Conservation (phyloP, 148 eudicot genomes). For the Vaccinium corymbosum region DNA sequence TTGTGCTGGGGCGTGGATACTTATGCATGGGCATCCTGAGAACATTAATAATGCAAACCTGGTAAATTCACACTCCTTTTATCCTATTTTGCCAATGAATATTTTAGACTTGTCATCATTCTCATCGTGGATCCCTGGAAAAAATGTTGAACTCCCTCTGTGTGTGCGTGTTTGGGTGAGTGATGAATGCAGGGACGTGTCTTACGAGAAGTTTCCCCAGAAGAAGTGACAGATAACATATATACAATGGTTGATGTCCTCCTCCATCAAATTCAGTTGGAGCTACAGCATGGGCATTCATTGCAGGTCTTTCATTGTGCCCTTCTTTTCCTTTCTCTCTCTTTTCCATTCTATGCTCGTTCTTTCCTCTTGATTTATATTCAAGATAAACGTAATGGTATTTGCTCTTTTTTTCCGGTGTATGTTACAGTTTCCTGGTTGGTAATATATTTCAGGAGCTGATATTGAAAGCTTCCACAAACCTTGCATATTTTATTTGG, state of each 20-base stretch:
- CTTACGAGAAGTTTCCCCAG: conserved; percentile 90
- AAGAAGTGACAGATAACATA: conserved; percentile 96
- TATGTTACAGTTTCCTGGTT: conserved; percentile 3
- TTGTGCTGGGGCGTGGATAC: conserved; percentile 98
- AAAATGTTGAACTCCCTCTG: background rate
- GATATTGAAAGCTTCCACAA: conserved; percentile 69
- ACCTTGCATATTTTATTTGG: conserved; percentile 82
- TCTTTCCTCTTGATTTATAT: background rate
- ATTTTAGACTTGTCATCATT: conserved; percentile 12
- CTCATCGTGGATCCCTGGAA: background rate
- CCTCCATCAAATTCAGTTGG: conserved; percentile 83
- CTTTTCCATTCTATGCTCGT: background rate
- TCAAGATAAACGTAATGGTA: background rate
- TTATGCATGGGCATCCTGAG: conserved; percentile 92
- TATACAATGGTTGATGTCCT: conserved; percentile 97
- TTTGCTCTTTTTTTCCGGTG: background rate
- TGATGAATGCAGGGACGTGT: conserved; percentile 63
- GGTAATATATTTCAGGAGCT: conserved; percentile 60
- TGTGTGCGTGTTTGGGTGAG: conserved; percentile 10
- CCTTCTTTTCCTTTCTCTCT: background rate
- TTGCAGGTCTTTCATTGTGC: conserved; percentile 51
- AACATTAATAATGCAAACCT: conserved; percentile 79
- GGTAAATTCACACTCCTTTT: conserved; percentile 32
- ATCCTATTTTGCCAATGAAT: background rate
- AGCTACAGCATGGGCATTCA: conserved; percentile 76